phyloP scores from a whole-genome alignment of 1,284 basidiomycete genomes.

The Cryptococcus jaspeensis region DNA sequence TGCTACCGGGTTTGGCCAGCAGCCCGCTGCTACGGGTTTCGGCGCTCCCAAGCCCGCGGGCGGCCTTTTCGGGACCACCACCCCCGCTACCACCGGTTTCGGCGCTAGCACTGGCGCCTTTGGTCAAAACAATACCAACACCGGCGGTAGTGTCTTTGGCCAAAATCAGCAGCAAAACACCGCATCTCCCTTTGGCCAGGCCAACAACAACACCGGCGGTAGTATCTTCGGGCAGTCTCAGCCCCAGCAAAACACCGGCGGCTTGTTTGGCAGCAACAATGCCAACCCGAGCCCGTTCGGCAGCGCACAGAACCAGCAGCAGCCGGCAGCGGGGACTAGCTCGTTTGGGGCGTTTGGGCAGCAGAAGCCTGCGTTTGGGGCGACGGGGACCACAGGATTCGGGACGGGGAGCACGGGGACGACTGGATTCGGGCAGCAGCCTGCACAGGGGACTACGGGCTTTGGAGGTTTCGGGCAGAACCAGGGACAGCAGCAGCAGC shows the following conservation, averaged over 20 bases:
- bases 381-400: conserved; percentile 30
- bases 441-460: conserved; percentile 26
- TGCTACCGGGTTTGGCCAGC: conserved; percentile 42
- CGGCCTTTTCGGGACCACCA: conserved; percentile 45
- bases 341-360: conserved; percentile 47
- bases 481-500: conserved; percentile 33
- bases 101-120: conserved; percentile 49
- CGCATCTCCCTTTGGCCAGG: conserved; percentile 11
- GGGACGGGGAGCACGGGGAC: conserved; percentile 26
- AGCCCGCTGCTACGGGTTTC: conserved; percentile 36
- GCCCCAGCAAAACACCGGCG: conserved; percentile 8
- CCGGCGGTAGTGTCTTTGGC: conserved; percentile 34
- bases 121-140: conserved; percentile 38
- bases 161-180: conserved; percentile 23
- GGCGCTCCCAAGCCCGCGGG: conserved; percentile 47
- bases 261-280: conserved; percentile 50
- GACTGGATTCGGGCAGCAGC: conserved; percentile 40
- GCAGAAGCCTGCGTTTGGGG: conserved; percentile 45
- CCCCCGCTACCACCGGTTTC: conserved; percentile 49
- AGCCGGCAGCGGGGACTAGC: conserved; percentile 36
- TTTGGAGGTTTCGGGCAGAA: conserved; percentile 53
- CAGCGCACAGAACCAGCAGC: conserved; percentile 33
- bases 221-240: conserved; percentile 42
- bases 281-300: conserved; percentile 31
- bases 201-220: conserved; percentile 26